Conservation (phyloP, 2,329 filamentous ascomycete genomes). For the Apiospora sp. region DNA sequence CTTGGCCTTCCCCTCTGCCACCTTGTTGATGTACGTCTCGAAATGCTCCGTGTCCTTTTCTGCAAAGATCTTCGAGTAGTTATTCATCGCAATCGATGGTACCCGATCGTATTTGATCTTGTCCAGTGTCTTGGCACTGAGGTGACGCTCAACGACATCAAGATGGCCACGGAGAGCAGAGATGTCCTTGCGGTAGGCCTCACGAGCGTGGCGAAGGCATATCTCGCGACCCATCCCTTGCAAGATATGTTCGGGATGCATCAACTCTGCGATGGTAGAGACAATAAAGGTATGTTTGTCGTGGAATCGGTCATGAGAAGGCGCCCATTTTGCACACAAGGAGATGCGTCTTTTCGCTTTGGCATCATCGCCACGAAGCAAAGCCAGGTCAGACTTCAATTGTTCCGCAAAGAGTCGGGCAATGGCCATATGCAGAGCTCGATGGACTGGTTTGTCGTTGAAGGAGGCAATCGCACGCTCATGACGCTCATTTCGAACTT, state of each 20-base stretch:
- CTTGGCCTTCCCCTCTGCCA: conserved; percentile 54
- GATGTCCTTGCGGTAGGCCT: conserved; percentile 59
- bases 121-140: conserved; percentile 53
- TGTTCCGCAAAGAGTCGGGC: conserved; percentile 65
- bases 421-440: conserved; percentile 58
- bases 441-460: conserved; percentile 54
- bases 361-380: conserved; percentile 49
- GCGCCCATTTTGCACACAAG: conserved; percentile 68
- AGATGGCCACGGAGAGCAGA: conserved; percentile 62
- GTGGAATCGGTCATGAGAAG: conserved; percentile 61
- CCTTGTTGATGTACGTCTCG: conserved; percentile 55
- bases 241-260: conserved; percentile 51
- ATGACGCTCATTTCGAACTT: conserved; percentile 50
- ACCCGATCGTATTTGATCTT: conserved; percentile 65
- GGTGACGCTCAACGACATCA: conserved; percentile 60
- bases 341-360: conserved; percentile 56
- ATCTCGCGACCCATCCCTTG: conserved; percentile 48
- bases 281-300: conserved; percentile 66
- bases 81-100: conserved; percentile 64
- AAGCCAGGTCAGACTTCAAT: conserved; percentile 54
- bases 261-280: conserved; percentile 63
- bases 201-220: conserved; percentile 62
- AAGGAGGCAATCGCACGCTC: conserved; percentile 50
- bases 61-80: conserved; percentile 57
- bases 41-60: conserved; percentile 60